These are phyloP conservation scores for Boletus pseudo-olivaceus DNA, from an alignment of 768 basidiomycete genomes.

Conservation along the genomic window DNA sequence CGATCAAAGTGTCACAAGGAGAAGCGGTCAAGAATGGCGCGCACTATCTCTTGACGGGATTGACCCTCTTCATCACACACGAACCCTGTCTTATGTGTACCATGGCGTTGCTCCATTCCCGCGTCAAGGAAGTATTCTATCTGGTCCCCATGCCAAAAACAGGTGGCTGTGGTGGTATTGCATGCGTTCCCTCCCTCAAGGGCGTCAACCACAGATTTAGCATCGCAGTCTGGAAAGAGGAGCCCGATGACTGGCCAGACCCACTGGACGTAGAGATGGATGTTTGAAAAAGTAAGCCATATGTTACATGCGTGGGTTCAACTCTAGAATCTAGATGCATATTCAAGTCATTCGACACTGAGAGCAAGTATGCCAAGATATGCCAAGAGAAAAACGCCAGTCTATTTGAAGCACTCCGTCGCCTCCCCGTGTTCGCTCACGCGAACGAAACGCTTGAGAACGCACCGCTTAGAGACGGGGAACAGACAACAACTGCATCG, in stretches of 20 bases:
- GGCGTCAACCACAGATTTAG: conserved; percentile 88
- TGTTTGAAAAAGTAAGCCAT: conserved; percentile 17
- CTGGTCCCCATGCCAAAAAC: conserved; percentile 69
- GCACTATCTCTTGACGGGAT: conserved; percentile 85
- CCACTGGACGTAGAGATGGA: conserved; percentile 28
- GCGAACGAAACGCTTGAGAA: neutral
- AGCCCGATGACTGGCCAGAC: neutral
- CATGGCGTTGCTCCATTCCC: conserved; percentile 93
- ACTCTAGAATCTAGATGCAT: neutral
- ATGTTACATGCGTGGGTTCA: neutral
- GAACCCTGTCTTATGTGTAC: conserved; percentile 98
- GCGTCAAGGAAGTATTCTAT: conserved; percentile 85
- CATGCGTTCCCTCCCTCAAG: conserved; percentile 74
- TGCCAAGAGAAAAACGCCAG: neutral
- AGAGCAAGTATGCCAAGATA: neutral
- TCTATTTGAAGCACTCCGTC: neutral
- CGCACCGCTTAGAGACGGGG: conserved; percentile 17
- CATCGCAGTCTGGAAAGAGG: conserved; percentile 62
- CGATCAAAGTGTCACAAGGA: neutral
- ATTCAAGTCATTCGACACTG: neutral
- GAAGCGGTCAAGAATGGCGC: conserved; percentile 51
- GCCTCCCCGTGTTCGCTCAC: neutral
- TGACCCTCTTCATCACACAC: conserved; percentile 85
- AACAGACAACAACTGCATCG: neutral
- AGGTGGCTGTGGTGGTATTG: conserved; percentile 80